Evolutionary conservation across 2,329 filamentous ascomycete genomes (phyloP).

Genomic region (Talaromyces marneffei): DNA sequence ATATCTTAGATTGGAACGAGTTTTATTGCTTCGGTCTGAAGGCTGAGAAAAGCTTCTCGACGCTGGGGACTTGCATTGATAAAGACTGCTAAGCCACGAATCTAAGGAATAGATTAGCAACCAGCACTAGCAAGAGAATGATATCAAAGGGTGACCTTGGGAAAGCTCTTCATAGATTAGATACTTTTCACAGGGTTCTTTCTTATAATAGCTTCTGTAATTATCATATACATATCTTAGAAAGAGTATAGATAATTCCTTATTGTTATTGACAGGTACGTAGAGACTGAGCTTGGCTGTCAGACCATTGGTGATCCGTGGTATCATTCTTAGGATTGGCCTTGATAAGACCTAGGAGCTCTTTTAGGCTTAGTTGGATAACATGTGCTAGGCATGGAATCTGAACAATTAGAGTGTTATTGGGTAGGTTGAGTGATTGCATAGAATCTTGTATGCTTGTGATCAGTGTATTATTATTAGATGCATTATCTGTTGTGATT

Average conservation of each 20-base stretch:
- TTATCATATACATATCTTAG: slow-evolving; percentile 1
- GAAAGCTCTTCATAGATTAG: not conserved
- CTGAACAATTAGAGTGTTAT: not conserved
- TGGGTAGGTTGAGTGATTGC: not conserved
- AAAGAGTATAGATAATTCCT: slow-evolving; percentile 5
- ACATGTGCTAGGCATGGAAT: slow-evolving; percentile 15
- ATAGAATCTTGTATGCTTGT: not conserved
- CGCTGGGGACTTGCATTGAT: slow-evolving; percentile 16
- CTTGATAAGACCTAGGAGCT: slow-evolving; percentile 15
- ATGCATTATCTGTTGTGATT: not conserved
- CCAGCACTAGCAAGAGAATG: not conserved
- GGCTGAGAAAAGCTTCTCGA: slow-evolving; percentile 13
- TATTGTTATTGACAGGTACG: not conserved
- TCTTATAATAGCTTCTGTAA: slow-evolving; percentile 10
- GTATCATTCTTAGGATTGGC: not conserved
- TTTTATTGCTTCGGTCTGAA: slow-evolving; percentile 13
- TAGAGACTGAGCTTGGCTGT: not conserved
- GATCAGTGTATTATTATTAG: not conserved
- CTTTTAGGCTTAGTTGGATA: slow-evolving; percentile 16
- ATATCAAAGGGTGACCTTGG: not conserved
- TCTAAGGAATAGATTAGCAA: not conserved
- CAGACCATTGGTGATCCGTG: not conserved
- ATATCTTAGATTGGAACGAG: slow-evolving; percentile 18
- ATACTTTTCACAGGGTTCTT: not conserved
- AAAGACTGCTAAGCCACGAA: slow-evolving; percentile 13